phyloP scores from a whole-genome alignment of 179 eudicot species.

The Vitellaria paradoxa region DNA sequence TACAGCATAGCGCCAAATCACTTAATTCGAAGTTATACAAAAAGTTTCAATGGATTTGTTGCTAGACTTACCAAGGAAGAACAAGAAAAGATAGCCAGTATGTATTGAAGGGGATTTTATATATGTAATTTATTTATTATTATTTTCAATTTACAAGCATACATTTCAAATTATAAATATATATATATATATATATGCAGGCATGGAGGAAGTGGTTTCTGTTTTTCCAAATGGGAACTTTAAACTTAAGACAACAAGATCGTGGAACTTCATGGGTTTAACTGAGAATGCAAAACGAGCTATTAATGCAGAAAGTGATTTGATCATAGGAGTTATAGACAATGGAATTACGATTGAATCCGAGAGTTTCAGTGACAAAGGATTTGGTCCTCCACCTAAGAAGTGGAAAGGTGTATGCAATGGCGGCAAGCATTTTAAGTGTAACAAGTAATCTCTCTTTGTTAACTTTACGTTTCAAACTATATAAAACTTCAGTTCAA shows the following conservation, averaged over 20 bases:
- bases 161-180: too few relatives aligned
- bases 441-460: too few relatives aligned
- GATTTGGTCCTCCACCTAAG: too few relatives aligned
- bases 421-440: too few relatives aligned
- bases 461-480: too few relatives aligned
- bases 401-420: too few relatives aligned
- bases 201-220: constrained; percentile 19
- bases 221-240: constrained; percentile 32
- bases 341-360: too few relatives aligned
- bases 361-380: too few relatives aligned
- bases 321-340: background rate
- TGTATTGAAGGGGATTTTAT: too few relatives aligned
- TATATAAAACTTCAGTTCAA: too few relatives aligned
- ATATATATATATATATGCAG: constrained; percentile 14
- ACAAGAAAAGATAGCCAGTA: background rate
- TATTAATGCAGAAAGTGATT: background rate
- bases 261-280: constrained; percentile 52
- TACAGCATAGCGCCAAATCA: background rate
- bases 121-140: too few relatives aligned
- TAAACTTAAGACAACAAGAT: constrained; percentile 36
- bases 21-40: constrained; percentile 35
- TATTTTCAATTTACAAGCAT: too few relatives aligned
- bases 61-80: constrained; percentile 27
- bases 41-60: constrained; percentile 42
- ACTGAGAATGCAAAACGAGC: constrained; percentile 7